Evolutionary conservation across 1,284 basidiomycete genomes (phyloP).

Genomic region (Pseudozyma pruni): DNA sequence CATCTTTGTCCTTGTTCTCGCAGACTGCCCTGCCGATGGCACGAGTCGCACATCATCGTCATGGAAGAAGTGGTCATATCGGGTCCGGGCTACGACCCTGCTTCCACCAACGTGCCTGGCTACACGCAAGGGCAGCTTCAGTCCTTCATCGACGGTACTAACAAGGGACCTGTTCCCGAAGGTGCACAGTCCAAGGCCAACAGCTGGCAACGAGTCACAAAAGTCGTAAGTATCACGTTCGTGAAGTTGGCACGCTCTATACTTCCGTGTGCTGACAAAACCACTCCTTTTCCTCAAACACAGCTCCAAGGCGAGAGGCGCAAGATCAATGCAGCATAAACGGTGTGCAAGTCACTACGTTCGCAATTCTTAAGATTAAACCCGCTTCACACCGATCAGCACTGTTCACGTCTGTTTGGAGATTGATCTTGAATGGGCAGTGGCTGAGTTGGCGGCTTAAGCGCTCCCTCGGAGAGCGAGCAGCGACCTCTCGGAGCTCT

Average conservation of each 20-base stretch:
- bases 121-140: conserved; percentile 51
- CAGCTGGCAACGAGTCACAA: conserved; percentile 60
- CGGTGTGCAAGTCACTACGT: neutral
- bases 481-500: too few relatives aligned
- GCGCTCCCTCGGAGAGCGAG: too few relatives aligned
- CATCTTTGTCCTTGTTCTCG: neutral
- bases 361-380: neutral
- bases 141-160: conserved; percentile 43
- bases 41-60: conserved; percentile 65
- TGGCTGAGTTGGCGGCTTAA: too few relatives aligned
- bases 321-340: conserved; percentile 43
- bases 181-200: conserved; percentile 56
- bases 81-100: conserved; percentile 54
- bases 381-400: too few relatives aligned
- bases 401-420: too few relatives aligned
- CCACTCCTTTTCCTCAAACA: neutral
- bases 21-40: conserved; percentile 65
- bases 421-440: too few relatives aligned
- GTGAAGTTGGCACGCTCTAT: neutral
- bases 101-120: conserved; percentile 58
- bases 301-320: conserved; percentile 59
- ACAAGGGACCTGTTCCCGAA: conserved; percentile 25
- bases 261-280: neutral
- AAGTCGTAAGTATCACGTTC: conserved; percentile 52
- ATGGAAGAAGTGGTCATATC: conserved; percentile 66